phyloP scores from a whole-genome alignment of 208 protist genomes.

The Leishmania turanica region DNA sequence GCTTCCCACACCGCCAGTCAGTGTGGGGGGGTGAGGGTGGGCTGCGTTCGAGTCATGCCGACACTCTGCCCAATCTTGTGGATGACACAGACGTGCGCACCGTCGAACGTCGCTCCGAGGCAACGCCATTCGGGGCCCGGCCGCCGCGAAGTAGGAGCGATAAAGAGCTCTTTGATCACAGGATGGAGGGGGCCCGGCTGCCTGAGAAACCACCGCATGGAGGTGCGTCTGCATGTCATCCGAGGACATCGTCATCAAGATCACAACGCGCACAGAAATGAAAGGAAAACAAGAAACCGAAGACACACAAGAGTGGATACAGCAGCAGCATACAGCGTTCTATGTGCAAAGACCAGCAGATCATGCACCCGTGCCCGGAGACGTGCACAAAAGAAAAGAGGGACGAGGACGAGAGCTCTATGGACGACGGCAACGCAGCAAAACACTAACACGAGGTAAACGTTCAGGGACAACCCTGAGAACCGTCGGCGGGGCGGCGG shows the following conservation, averaged over 20 bases:
- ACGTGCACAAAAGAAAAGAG: background rate
- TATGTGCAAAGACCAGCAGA: background rate
- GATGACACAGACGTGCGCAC: background rate
- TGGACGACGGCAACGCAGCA: background rate
- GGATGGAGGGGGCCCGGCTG: too few relatives aligned
- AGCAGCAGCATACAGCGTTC: background rate
- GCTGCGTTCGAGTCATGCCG: background rate
- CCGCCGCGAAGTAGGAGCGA: background rate
- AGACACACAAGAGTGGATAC: background rate
- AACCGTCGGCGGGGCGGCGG: background rate
- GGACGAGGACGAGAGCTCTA: background rate
- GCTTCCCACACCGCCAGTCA: background rate
- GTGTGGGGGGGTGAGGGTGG: background rate
- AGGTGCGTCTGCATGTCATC: too few relatives aligned
- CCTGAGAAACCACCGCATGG: too few relatives aligned
- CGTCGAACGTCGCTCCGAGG: background rate
- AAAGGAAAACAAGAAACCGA: background rate
- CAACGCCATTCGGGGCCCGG: background rate
- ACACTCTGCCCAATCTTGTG: background rate
- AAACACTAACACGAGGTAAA: background rate
- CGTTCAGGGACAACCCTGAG: background rate
- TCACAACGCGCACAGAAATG: background rate
- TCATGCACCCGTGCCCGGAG: background rate
- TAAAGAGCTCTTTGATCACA: too few relatives aligned
- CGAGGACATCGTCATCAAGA: too few relatives aligned